Evolutionary conservation across 371 early-diverging fungal species (phyloP).

Genomic region (Choanephora cucurbitarum): DNA sequence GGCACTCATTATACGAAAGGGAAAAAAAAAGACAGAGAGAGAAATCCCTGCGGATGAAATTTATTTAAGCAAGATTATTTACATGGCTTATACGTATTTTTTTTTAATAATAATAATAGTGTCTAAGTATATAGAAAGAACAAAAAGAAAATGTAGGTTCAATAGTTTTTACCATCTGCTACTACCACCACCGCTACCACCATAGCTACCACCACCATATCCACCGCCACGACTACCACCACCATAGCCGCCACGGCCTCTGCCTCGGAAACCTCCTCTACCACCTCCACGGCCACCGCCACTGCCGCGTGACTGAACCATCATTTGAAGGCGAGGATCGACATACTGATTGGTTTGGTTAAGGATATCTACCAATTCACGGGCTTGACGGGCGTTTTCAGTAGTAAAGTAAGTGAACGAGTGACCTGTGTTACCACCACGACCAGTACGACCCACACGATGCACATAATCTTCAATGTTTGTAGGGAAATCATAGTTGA

Average conservation of each 20-base stretch:
- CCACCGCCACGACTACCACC: slow-evolving; percentile 29
- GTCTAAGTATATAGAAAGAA: neutral
- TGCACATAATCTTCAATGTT: slow-evolving; percentile 97
- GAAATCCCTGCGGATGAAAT: neutral
- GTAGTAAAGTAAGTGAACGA: slow-evolving; percentile 97
- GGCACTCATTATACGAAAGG: neutral
- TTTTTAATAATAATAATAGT: no score
- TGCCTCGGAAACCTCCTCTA: slow-evolving; percentile 53
- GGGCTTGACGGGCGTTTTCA: slow-evolving; percentile 89
- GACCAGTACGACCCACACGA: slow-evolving; percentile 99
- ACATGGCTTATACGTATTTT: no score
- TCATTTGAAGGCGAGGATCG: slow-evolving; percentile 80
- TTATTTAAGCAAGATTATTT: neutral
- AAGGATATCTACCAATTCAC: slow-evolving; percentile 90
- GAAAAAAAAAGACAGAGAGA: neutral
- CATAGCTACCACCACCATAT: slow-evolving; percentile 25
- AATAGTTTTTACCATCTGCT: slow-evolving; percentile 6
- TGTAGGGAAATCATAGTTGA: slow-evolving; percentile 97
- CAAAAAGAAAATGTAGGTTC: no score
- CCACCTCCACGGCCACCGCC: slow-evolving; percentile 50
- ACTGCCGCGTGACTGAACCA: slow-evolving; percentile 56
- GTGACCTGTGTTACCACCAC: slow-evolving; percentile 95
- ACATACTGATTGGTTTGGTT: slow-evolving; percentile 95
- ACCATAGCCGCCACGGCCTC: slow-evolving; percentile 43
- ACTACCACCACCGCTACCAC: slow-evolving; percentile 14